Conservation (phyloP, 306 rosid genomes). For the Casuarina cunninghamiana region DNA sequence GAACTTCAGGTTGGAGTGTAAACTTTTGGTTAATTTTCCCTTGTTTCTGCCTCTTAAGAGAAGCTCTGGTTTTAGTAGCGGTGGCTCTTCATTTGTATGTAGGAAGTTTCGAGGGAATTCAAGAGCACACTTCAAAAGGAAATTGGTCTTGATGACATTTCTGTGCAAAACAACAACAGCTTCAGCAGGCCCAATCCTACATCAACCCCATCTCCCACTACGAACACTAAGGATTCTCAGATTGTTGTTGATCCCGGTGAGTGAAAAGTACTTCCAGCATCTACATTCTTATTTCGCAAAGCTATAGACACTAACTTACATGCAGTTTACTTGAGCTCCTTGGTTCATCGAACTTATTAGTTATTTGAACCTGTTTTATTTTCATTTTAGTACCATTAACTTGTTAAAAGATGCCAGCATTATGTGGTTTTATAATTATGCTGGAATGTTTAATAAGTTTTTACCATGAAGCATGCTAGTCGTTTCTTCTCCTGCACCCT, state of each 20-base stretch:
- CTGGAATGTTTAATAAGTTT: neutral
- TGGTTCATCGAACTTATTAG: neutral
- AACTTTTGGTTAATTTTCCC: conserved; percentile 8
- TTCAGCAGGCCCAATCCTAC: conserved; percentile 32
- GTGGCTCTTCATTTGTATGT: conserved; percentile 27
- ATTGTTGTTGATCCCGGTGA: conserved; percentile 67
- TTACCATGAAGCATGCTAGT: neutral
- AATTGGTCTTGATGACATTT: conserved; percentile 90
- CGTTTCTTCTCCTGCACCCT: no score
- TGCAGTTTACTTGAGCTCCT: conserved; percentile 8
- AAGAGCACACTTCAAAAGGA: conserved; percentile 97
- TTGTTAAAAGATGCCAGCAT: conserved; percentile 1
- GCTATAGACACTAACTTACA: conserved; percentile 17
- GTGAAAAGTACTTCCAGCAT: conserved; percentile 30
- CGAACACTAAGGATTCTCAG: conserved; percentile 41
- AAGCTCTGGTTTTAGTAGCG: conserved; percentile 18
- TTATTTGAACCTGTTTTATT: conserved; percentile 9
- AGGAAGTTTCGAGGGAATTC: conserved; percentile 96
- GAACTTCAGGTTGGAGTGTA: conserved; percentile 80
- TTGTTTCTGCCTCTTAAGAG: conserved; percentile 10
- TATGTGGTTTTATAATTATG: neutral
- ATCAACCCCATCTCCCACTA: conserved; percentile 50
- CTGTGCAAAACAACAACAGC: conserved; percentile 46
- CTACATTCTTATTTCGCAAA: conserved; percentile 8
- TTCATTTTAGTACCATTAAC: neutral